phyloP scores from a whole-genome alignment of 2,329 filamentous ascomycete species.

The Colletotrichum plurivorum region DNA sequence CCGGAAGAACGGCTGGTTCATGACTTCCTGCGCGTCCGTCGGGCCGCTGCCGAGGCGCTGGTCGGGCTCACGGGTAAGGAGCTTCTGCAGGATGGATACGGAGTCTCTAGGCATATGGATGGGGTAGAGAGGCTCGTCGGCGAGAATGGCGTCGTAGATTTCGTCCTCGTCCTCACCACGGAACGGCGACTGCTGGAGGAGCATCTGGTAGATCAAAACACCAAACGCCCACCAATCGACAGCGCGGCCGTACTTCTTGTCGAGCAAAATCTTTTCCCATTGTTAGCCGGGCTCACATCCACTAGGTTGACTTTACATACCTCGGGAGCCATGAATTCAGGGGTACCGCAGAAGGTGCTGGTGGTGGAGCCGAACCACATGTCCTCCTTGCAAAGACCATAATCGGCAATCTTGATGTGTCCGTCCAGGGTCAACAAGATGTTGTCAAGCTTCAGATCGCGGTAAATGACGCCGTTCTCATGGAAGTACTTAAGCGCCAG shows the following conservation, averaged over 20 bases:
- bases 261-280: constrained; percentile 82
- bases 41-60: constrained; percentile 93
- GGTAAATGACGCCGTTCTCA: constrained; percentile 98
- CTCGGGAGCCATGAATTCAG: constrained; percentile 99
- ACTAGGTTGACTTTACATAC: constrained; percentile 61
- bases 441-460: constrained; percentile 93
- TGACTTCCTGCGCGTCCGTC: constrained; percentile 97
- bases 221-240: constrained; percentile 99
- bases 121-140: constrained; percentile 96
- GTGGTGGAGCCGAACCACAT: constrained; percentile 99
- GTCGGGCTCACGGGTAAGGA: constrained; percentile 95
- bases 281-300: background rate
- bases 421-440: constrained; percentile 95
- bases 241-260: constrained; percentile 97
- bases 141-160: constrained; percentile 98
- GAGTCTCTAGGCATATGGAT: constrained; percentile 99
- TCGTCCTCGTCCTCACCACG: constrained; percentile 98
- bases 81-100: constrained; percentile 96
- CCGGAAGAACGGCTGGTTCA: constrained; percentile 98
- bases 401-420: constrained; percentile 99
- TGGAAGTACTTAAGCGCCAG: constrained; percentile 99
- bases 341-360: constrained; percentile 99
- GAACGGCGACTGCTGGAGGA: constrained; percentile 98
- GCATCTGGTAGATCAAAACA: constrained; percentile 99
- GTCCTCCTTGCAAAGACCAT: constrained; percentile 98